Conservation (phyloP, 345 rosid genomes). For the Cardamine occulta region DNA sequence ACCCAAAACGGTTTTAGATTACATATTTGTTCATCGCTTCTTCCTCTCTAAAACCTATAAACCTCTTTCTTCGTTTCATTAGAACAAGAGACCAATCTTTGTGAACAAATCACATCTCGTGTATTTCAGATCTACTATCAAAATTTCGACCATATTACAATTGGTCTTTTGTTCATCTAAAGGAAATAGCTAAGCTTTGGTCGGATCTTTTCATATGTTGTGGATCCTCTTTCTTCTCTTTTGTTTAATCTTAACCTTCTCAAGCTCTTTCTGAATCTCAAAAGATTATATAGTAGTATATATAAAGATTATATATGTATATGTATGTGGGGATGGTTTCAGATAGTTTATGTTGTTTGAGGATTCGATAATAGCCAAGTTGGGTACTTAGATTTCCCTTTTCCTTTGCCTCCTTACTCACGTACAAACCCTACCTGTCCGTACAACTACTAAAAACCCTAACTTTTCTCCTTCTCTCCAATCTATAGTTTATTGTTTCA, state of each 20-base stretch:
- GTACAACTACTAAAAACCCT: conserved; percentile 45
- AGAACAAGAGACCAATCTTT: conserved; percentile 33
- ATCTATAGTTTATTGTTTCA: conserved; percentile 31
- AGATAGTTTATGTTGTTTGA: conserved; percentile 48
- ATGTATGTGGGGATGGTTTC: conserved; percentile 31
- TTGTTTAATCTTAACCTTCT: conserved; percentile 1
- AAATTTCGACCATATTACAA: conserved; percentile 11
- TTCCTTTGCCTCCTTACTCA: conserved; percentile 41
- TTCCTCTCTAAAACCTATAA: conserved; percentile 21
- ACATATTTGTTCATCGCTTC: conserved; percentile 40
- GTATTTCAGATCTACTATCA: conserved; percentile 29
- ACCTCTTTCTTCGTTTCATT: conserved; percentile 24
- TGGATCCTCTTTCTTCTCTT: conserved; percentile 25
- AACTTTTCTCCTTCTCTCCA: conserved; percentile 29
- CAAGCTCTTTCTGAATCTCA: conserved; percentile 25
- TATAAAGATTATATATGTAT: conserved; percentile 13
- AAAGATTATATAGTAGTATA: not conserved
- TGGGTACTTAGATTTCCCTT: conserved; percentile 31
- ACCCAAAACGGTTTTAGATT: conserved; percentile 41
- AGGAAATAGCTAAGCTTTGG: conserved; percentile 19
- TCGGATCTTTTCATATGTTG: conserved; percentile 32
- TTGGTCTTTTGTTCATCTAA: conserved; percentile 19
- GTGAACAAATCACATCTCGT: conserved; percentile 10
- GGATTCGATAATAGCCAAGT: conserved; percentile 43
- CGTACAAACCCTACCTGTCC: conserved; percentile 47